phyloP scores from a whole-genome alignment of 495 filamentous ascomycete species.

The Aspergillus mulundensis region DNA sequence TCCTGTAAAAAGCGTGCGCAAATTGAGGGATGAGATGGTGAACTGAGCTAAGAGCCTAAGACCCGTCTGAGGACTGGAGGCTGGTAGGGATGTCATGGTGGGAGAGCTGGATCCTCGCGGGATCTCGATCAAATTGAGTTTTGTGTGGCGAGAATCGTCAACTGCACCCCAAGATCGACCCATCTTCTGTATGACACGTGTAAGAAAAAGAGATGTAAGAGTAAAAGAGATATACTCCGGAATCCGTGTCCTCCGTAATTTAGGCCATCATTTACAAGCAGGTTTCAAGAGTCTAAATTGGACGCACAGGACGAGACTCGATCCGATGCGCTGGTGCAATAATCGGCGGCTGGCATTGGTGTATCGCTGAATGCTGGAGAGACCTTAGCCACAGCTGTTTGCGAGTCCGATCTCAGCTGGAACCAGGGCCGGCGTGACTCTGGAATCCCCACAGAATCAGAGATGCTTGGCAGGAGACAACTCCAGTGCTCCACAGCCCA shows the following conservation, averaged over 20 bases:
- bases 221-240: no score
- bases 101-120: no score
- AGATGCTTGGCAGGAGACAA: background rate
- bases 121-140: background rate
- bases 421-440: background rate
- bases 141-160: background rate
- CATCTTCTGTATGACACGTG: slow-evolving; percentile 7
- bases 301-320: background rate
- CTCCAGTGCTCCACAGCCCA: no score
- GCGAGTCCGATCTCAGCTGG: background rate
- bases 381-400: background rate
- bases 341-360: background rate
- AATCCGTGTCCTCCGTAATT: background rate
- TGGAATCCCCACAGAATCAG: background rate
- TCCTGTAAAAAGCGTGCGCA: no score
- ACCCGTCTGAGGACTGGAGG: background rate
- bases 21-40: no score
- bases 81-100: no score
- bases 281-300: background rate
- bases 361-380: background rate
- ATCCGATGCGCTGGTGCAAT: background rate
- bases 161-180: background rate
- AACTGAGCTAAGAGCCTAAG: background rate
- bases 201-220: background rate
- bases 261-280: background rate